Base-by-base conservation (phyloP, 2,329 filamentous ascomycete species). In the Fusarium newnesense region DNA sequence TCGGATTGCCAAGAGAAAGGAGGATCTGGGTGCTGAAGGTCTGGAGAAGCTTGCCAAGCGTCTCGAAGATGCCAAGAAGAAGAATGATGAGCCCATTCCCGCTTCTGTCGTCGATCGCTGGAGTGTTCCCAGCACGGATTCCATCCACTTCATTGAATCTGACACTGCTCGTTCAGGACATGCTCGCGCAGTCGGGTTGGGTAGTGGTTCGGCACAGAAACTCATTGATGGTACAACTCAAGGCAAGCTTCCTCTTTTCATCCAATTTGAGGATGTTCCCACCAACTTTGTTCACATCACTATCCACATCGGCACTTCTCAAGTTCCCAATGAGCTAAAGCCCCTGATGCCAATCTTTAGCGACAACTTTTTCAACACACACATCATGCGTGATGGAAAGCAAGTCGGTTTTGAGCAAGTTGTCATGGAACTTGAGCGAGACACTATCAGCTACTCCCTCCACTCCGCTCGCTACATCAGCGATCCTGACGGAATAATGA, bases 231-330 rank as follows among this genome's bases (percentile, higher is more conserved):
- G 87, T 19, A 90, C 94, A 44, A 86, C 88, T 42, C 74, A 84
- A 24, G 85, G 84, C 11, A 82, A 91, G 40, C 80, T 91, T n/a
- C 93, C 94, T 1, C 85, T 98, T 5, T 99, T 98, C 82, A 87
- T 99, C n/a, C 96, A 99, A 82, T 99, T 97, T 74, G 96, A 99
- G 82, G 92, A 97, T 78, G 95, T 98, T 19, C 92, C 93, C 5
- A 97, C 94, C 67, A 97, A 94, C 79, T 99, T 99, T 80, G 94
- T 97, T 11, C 93, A 96, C 76, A 88, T 98, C 65, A 92, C 90
- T 53, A 83, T 98, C 28, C 90, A 96, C 63, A 86, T 98, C 56
- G 94, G 94, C 59, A 97, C 95, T 2, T 88, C 91, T 4, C 86
- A 90, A 37, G 86, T 98, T 2, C 94, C 95, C 0, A 88, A 93